Conservation (phyloP, 805 yeast species). For the Ogataea nonfermentans region DNA sequence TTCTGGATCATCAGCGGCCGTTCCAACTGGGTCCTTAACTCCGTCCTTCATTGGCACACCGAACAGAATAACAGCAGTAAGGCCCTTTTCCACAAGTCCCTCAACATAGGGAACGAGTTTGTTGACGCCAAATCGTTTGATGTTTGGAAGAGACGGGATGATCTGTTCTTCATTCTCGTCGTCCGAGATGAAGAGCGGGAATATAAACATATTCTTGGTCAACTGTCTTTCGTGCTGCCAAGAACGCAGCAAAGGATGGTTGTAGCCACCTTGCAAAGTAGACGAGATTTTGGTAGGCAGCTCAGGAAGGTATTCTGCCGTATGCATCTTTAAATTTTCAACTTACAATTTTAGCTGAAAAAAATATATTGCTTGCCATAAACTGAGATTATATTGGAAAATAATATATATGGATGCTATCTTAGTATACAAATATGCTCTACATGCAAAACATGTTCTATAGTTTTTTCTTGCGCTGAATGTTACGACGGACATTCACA, state of each 20-base stretch:
- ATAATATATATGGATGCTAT: constrained; percentile 1
- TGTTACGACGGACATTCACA: constrained; percentile 48
- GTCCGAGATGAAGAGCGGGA: constrained; percentile 86
- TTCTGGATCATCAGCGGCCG: constrained; percentile 92
- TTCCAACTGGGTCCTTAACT: constrained; percentile 75
- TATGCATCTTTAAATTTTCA: constrained; percentile 3
- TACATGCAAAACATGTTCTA: too few species aligned
- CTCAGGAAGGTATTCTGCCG: constrained; percentile 63
- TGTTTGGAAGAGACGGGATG: constrained; percentile 82
- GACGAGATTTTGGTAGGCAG: constrained; percentile 66
- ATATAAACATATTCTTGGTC: constrained; percentile 84
- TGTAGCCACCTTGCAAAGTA: constrained; percentile 89
- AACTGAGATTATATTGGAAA: not conserved
- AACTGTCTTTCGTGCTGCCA: constrained; percentile 91
- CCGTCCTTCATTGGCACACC: constrained; percentile 84
- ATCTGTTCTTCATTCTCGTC: constrained; percentile 71
- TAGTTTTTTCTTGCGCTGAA: constrained; percentile 33
- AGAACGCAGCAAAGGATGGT: constrained; percentile 80
- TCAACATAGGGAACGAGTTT: constrained; percentile 70
- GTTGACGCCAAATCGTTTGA: constrained; percentile 82
- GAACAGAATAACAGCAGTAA: constrained; percentile 81
- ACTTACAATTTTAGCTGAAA: not conserved
- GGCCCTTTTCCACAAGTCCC: constrained; percentile 73
- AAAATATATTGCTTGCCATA: not conserved
- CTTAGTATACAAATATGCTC: not conserved